Base-by-base conservation (phyloP, 768 basidiomycete genomes). In the Tylopilus balloui region DNA sequence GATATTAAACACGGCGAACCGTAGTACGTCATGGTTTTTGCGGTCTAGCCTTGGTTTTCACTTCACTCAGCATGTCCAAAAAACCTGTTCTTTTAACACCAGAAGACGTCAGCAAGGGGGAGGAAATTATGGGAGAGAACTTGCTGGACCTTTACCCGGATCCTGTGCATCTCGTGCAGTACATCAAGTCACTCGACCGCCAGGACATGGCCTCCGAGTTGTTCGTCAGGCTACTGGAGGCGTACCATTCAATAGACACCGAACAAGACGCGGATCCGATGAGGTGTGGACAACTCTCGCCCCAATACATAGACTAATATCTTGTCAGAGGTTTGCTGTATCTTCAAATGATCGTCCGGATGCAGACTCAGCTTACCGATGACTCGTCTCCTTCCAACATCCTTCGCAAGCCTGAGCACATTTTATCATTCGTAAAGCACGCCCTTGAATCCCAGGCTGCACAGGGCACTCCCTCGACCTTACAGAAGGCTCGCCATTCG, bases 351-450 rank as follows among this genome's bases (percentile, higher is more conserved):
- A 80, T 91, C 28, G 73, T 92, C 52, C 81, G 86, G 57, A 86
- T 96, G 74, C 88, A 93, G 63, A 73, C 79, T 1, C 76, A 81
- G 44, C 69, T 91, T 4, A 77, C 83, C 1, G 71, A 75, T 35
- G 75, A 77, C 19, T 73, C 77, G 15, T 68, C 74, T 14, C 73
- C 79, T 0, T 74, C 77, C 4, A 82, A 76, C 51, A 78, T 93
- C 25, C 69, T 84, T 29, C 66, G 53, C 45, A 61, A 85, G 50
- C 86, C 89, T 0, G 76, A 76, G 10, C 82, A 93, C 48, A 76
- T 94, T 10, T 65, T 98, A n/a, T 73, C 78, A 3, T 96, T 96
- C 61, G 75, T 97, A 21, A 86, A 85, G 47, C 82, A 90, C 50
- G 86, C 87, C 1, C 69, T 96, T 5, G 79, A 83, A 41, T 69